phyloP scores from a whole-genome alignment of 345 rosid genomes.

The Hevea brasiliensis region DNA sequence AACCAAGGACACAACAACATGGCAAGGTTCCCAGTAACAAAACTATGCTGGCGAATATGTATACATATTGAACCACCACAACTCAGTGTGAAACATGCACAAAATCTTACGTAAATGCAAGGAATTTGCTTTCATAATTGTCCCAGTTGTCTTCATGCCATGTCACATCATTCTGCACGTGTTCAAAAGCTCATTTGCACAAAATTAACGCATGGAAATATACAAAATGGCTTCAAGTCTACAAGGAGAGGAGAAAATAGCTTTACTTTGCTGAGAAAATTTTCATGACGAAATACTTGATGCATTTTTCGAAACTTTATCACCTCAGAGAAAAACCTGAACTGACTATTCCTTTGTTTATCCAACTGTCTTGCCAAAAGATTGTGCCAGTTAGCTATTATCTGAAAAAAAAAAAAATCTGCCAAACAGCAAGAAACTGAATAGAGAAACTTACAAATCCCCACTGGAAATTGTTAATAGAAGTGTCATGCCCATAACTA shows the following conservation, averaged over 20 bases:
- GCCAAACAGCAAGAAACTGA: background rate
- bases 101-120: constrained; percentile 79
- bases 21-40: background rate
- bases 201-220: background rate
- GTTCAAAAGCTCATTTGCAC: constrained; percentile 14
- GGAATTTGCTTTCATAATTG: constrained; percentile 82
- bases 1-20: background rate
- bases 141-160: constrained; percentile 97
- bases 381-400: constrained; percentile 12
- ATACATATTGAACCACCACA: background rate
- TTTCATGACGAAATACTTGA: constrained; percentile 47
- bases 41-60: background rate
- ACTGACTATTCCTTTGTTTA: constrained; percentile 50
- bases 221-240: background rate
- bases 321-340: constrained; percentile 79
- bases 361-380: constrained; percentile 49
- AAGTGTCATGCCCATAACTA: constrained; percentile 87
- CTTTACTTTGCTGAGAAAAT: constrained; percentile 66
- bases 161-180: constrained; percentile 68
- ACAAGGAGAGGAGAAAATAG: constrained; percentile 10
- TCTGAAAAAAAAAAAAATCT: background rate
- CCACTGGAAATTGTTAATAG: constrained; percentile 88
- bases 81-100: background rate
- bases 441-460: constrained; percentile 44
- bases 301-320: constrained; percentile 61